Conservation (phyloP, 164 flowering plant genomes). For the Chimonanthus salicifolius region DNA sequence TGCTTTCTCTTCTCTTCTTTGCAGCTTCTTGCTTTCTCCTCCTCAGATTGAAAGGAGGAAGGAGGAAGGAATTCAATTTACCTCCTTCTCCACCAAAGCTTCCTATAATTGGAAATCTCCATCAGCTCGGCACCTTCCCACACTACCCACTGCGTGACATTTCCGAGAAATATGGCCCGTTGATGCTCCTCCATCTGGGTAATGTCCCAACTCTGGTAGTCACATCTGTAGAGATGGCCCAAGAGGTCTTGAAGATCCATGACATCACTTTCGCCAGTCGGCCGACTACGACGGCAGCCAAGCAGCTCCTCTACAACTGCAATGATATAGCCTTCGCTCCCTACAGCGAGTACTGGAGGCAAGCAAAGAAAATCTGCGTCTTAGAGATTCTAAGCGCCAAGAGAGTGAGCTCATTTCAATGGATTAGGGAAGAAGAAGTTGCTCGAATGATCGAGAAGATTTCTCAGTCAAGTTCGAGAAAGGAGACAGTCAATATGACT, state of each 20-base stretch:
- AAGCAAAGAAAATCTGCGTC: neutral
- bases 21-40: neutral
- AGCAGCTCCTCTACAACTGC: neutral
- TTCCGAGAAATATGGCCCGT: neutral
- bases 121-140: neutral
- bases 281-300: neutral
- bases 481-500: neutral
- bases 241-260: constrained; percentile 1
- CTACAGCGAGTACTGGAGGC: constrained; percentile 3
- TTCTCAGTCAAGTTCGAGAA: neutral
- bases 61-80: neutral
- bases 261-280: constrained; percentile 1
- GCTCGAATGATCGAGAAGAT: neutral
- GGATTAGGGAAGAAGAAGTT: neutral
- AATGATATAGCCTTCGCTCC: neutral
- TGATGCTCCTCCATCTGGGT: constrained; percentile 1
- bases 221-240: neutral
- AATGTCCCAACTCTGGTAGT: neutral
- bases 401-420: constrained; percentile 8
- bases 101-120: constrained; percentile 3
- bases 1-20: neutral
- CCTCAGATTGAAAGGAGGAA: neutral
- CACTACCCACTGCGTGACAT: neutral
- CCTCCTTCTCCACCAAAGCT: constrained; percentile 6
- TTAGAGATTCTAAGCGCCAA: neutral